Evolutionary conservation across 441 rosid species (phyloP), one percentile per base, ranked within the genome.

Genomic region (Corymbia citriodora): DNA sequence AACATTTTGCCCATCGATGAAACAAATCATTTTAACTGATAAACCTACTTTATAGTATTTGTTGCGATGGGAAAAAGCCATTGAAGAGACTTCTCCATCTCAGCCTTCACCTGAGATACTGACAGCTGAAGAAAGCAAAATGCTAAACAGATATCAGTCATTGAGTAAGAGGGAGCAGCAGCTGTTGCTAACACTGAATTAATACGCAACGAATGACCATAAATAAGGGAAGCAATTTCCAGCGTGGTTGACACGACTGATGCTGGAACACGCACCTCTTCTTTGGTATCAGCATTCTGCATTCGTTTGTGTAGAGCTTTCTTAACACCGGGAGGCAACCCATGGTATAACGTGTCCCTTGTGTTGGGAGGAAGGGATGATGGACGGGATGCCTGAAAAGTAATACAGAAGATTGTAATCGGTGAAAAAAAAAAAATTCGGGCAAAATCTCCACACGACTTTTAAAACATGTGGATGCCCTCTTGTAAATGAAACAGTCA

Each of bases 261-360:
- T 19, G 82, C 70, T 12, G 45, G 31, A 88, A 82, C 68, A 87
- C 93, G 90, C 89, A 98, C 99, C 95, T 96, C 96, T 95, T 96
- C 98, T 91, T 95, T 93, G 57, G 49, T 87, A 48, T 93, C 94
- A 89, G 90, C 87, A 90, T 86, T 87, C 91, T 95, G 97, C 87
- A 98, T 88, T 79, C 88, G 94, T 74, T 96, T 92, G 48, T 97
- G 98, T 88, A 98, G 94, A 91, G 95, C 93, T 92, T 93, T 92
- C 94, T 98, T 98, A 88, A 98, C 96, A 52, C 63, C 87, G n/a
- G 89, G 88, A 61, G 99, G 99, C 93, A 98, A 94, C 88, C 96
- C 96, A 63, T 93, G 94, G 89, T 98, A 98, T 87, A 98, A 87
- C 9, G 95, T 90, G 91, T 98, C 99, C 93, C 99, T 97, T 49